phyloP scores from a whole-genome alignment of 495 filamentous ascomycete genomes.

The Xylaria curta region DNA sequence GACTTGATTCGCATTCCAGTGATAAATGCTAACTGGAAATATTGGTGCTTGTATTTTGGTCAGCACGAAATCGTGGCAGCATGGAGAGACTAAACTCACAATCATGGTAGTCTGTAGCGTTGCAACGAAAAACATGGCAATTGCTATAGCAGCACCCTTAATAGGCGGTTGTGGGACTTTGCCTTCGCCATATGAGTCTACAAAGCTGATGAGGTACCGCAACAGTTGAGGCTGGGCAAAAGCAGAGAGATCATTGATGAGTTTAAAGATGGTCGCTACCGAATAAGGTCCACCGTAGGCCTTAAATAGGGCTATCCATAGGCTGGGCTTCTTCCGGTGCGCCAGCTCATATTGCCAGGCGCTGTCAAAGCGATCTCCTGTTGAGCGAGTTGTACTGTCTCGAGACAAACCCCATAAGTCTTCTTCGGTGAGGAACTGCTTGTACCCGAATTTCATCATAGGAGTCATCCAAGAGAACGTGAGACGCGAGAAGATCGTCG shows the following conservation, averaged over 20 bases:
- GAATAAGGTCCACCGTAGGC: constrained; percentile 86
- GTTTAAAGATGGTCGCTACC: constrained; percentile 81
- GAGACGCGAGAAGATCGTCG: constrained; percentile 89
- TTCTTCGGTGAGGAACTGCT: constrained; percentile 89
- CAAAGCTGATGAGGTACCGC: constrained; percentile 82
- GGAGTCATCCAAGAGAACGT: constrained; percentile 99
- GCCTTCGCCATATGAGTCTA: constrained; percentile 73
- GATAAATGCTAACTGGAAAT: constrained; percentile 94
- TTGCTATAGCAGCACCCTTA: constrained; percentile 84
- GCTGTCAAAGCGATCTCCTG: constrained; percentile 69
- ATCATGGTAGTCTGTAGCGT: constrained; percentile 75
- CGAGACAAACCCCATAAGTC: constrained; percentile 93
- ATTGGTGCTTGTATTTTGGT: constrained; percentile 77
- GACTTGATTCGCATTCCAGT: constrained; percentile 97
- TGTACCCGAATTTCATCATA: constrained; percentile 95
- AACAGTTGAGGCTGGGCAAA: constrained; percentile 94
- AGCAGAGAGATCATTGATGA: constrained; percentile 78
- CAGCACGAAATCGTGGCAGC: constrained; percentile 19
- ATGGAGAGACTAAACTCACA: constrained; percentile 30
- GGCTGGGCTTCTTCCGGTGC: constrained; percentile 70
- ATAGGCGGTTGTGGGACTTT: constrained; percentile 74
- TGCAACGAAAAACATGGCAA: constrained; percentile 91
- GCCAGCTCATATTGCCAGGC: constrained; percentile 82
- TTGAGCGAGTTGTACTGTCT: constrained; percentile 75
- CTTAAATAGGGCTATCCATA: constrained; percentile 92